Conservation (phyloP, 306 rosid species). For the Begonia masoniana region DNA sequence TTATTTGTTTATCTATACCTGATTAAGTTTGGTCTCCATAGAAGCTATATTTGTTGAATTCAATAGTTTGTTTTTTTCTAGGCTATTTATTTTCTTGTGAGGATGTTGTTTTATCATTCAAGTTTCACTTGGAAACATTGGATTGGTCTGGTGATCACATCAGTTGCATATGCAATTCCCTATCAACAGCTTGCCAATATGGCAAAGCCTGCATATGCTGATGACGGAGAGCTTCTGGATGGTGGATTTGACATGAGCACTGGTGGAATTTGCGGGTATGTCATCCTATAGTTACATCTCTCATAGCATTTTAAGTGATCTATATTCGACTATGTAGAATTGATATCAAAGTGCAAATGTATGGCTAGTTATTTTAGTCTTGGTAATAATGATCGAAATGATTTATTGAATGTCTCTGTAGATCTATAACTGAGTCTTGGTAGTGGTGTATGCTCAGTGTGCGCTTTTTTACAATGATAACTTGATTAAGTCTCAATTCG, state of each 20-base stretch:
- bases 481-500: too few relatives aligned
- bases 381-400: too few relatives aligned
- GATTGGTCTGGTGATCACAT: conserved; percentile 53
- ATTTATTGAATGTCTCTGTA: too few relatives aligned
- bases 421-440: too few relatives aligned
- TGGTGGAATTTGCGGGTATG: conserved; percentile 59
- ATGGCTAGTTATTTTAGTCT: too few relatives aligned
- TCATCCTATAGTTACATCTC: not conserved
- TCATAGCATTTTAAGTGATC: not conserved
- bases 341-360: too few relatives aligned
- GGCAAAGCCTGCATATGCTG: conserved; percentile 31
- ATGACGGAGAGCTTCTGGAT: conserved; percentile 51
- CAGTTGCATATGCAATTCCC: conserved; percentile 41
- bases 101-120: conserved; percentile 47
- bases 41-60: not conserved
- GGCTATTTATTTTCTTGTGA: conserved; percentile 15
- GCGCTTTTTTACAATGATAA: too few relatives aligned
- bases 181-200: conserved; percentile 44
- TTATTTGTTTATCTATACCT: not conserved
- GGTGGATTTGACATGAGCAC: conserved; percentile 60
- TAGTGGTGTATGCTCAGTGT: too few relatives aligned
- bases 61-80: not conserved
- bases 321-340: not conserved
- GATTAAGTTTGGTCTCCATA: not conserved
- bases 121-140: conserved; percentile 66